Base-by-base conservation (phyloP, 202 grass and related monocot species). In the Hordeum pubiflorum region DNA sequence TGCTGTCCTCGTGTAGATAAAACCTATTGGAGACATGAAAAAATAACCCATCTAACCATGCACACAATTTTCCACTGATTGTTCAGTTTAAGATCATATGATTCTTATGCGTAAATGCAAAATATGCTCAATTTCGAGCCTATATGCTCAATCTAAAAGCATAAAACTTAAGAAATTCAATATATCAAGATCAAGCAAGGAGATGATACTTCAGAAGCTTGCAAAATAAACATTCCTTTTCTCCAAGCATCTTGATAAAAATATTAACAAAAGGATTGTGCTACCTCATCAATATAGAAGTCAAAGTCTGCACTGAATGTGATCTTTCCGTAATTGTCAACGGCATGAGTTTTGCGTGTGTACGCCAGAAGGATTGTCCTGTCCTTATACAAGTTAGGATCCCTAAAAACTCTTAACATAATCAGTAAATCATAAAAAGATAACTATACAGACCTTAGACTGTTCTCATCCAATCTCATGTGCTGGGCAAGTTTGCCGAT, bases 311-410 rank as follows among this genome's bases (percentile, higher is more conserved):
- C 84, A 86, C 86, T 98, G 33, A 92, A 90, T 70, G 87, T 78
- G 23, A 93, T 89, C 76, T 91, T 94, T 73, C 92, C 95, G 70
- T 93, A 75, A 79, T 72, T 89, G 84, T 93, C 88, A 63, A 94
- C 86, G 46, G 92, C 83, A 84, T 98, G 92, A 87, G 94, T 95
- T 84, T 98, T 98, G 64, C 93, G 92, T 50, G 92, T 93, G 90
- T 93, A 98, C 75, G 92, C 89, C 92, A 98, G 83, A 77, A 98
- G 86, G 54, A 94, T 98, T 77, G 90, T 82, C 91, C 95, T 93
- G 82, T 55, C 34, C 36, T 24, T 69, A 69, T 23, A 24, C 20
- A 69, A 65, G 69, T 80, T 52, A 74, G 38, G 46, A 81, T 14
- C 31, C 32, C 50, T 37, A 71, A 5, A 46, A 29, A 70, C 23